phyloP scores from a whole-genome alignment of 2,329 filamentous ascomycete genomes.

The Dactylonectria macrodidyma region DNA sequence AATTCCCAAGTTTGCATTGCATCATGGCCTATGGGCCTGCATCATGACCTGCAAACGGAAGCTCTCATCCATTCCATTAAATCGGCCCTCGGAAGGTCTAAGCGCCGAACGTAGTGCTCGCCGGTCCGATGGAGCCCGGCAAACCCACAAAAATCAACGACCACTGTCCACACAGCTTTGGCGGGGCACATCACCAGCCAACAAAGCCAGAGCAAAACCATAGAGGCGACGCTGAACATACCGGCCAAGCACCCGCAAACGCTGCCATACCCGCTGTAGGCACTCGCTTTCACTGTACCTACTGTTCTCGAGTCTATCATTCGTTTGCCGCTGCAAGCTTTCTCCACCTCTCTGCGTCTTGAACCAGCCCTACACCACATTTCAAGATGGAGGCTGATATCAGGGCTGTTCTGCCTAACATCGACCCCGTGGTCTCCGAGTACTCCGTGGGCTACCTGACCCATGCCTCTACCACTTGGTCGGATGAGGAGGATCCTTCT shows the following conservation, averaged over 20 bases:
- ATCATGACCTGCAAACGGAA: neutral
- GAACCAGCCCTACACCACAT: slow-evolving; percentile 17
- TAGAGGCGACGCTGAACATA: slow-evolving; percentile 15
- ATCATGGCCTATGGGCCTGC: neutral
- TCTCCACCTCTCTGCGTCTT: slow-evolving; percentile 9
- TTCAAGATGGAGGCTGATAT: slow-evolving; percentile 91
- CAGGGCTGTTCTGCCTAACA: slow-evolving; percentile 84
- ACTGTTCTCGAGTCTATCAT: neutral
- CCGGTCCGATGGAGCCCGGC: slow-evolving; percentile 26
- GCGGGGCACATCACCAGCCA: slow-evolving; percentile 41
- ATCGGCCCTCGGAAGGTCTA: slow-evolving; percentile 41
- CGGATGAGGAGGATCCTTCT: slow-evolving; percentile 78
- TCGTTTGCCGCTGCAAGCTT: neutral
- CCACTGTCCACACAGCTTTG: slow-evolving; percentile 34
- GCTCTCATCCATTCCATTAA: neutral
- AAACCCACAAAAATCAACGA: slow-evolving; percentile 49
- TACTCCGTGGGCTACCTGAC: slow-evolving; percentile 95
- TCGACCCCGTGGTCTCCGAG: slow-evolving; percentile 90
- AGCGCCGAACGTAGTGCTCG: slow-evolving; percentile 29
- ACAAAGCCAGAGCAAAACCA: slow-evolving; percentile 34
- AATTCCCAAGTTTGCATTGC: neutral
- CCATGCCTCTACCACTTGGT: slow-evolving; percentile 90
- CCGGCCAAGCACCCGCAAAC: slow-evolving; percentile 16
- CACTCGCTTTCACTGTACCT: neutral
- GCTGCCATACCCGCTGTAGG: slow-evolving; percentile 3